These are phyloP conservation scores for Sarocladiaceae sp. DNA, from an alignment of 2,329 filamentous ascomycete genomes.

Conservation along the genomic window DNA sequence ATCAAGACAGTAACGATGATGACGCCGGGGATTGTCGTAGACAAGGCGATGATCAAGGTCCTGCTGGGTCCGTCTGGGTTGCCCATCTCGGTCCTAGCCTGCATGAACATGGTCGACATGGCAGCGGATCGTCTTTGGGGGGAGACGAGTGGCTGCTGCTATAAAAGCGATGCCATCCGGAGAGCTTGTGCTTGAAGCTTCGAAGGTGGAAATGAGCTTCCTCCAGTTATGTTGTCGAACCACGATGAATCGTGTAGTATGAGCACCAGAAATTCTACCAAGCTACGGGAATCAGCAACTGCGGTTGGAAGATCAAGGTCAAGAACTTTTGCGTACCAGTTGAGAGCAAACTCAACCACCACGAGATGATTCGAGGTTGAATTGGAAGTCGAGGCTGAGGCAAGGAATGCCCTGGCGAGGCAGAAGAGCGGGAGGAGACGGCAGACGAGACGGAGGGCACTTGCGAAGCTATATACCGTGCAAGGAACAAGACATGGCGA, in stretches of 20 bases:
- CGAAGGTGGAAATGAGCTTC: too few relatives aligned
- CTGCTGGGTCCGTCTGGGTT: constrained; percentile 15
- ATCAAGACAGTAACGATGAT: constrained; percentile 28
- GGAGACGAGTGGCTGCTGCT: background rate
- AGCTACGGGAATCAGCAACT: background rate
- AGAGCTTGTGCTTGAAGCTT: background rate
- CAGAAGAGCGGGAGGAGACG: background rate
- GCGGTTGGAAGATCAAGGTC: too few relatives aligned
- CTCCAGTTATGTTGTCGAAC: too few relatives aligned
- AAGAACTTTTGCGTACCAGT: too few relatives aligned
- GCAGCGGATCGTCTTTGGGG: background rate
- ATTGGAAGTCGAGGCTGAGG: constrained; percentile 6
- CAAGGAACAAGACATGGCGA: background rate
- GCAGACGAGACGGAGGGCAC: background rate
- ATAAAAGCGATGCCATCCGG: constrained; percentile 6
- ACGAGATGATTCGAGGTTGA: constrained; percentile 3
- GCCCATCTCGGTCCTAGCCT: background rate
- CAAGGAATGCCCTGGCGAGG: constrained; percentile 2
- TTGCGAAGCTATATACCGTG: constrained; percentile 5
- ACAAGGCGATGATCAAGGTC: constrained; percentile 46
- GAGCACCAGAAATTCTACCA: too few relatives aligned
- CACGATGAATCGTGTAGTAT: too few relatives aligned
- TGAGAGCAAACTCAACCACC: background rate
- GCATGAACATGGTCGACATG: background rate
- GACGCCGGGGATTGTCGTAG: constrained; percentile 44